Conservation (phyloP, 2,329 filamentous ascomycete genomes). For the Akanthomyces muscarius region DNA sequence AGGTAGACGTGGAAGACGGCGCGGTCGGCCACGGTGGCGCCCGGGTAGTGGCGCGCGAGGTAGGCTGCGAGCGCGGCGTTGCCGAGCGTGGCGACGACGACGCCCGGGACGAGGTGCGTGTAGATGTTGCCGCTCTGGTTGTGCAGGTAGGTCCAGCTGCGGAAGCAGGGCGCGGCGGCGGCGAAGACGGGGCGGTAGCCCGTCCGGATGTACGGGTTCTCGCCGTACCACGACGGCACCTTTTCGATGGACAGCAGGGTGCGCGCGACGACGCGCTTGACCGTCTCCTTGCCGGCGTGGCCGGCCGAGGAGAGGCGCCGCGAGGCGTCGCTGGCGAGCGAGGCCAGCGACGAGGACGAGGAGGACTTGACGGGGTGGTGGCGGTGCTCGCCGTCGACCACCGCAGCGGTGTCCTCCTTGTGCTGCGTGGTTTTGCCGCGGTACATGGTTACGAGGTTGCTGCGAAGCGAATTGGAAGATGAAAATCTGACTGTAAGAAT, state of each 20-base stretch:
- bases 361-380: not conserved
- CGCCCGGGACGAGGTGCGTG: conserved; percentile 39
- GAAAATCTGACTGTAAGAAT: not conserved
- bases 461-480: not conserved
- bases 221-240: conserved; percentile 39
- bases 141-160: conserved; percentile 38
- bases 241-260: conserved; percentile 27
- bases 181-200: conserved; percentile 41
- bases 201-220: conserved; percentile 37
- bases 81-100: conserved; percentile 31
- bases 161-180: conserved; percentile 34
- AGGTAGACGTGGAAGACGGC: conserved; percentile 39
- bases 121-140: conserved; percentile 34
- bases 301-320: conserved; percentile 3
- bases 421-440: not conserved
- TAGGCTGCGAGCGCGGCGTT: conserved; percentile 25
- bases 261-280: not conserved
- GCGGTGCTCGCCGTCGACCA: not conserved
- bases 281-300: not conserved
- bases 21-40: conserved; percentile 31
- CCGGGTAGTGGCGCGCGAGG: conserved; percentile 29
- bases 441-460: not conserved
- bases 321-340: not conserved
- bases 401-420: not conserved
- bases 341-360: not conserved